A percentile compares a stretch with the other conserved stretches of the same genome.
phyloP scores from a whole-genome alignment of 371 early-diverging fungal species.

The Rhizopus stolonifer region DNA sequence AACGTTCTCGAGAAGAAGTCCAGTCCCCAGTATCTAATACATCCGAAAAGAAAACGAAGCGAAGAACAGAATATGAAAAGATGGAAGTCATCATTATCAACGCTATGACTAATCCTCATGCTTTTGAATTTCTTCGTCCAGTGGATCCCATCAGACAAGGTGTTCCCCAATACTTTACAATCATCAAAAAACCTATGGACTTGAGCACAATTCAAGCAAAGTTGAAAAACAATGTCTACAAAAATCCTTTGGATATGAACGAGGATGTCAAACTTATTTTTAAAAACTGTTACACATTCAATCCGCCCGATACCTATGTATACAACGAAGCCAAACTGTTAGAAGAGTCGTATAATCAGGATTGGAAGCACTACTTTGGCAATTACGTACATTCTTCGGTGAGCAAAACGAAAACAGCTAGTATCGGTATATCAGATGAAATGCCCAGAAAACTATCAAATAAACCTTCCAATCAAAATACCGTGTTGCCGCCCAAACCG shows the following conservation, averaged over 20 bases:
- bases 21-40: neutral
- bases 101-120: conserved; percentile 36
- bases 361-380: conserved; percentile 53
- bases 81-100: conserved; percentile 26
- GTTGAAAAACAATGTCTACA: conserved; percentile 42
- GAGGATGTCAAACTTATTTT: conserved; percentile 52
- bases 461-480: conserved; percentile 1
- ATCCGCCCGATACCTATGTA: conserved; percentile 76
- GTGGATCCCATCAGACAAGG: conserved; percentile 49
- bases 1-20: neutral
- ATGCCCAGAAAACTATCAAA: conserved; percentile 3
- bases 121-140: conserved; percentile 47
- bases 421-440: neutral
- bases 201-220: conserved; percentile 88
- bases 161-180: conserved; percentile 68
- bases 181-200: conserved; percentile 97
- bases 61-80: conserved; percentile 31
- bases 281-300: conserved; percentile 69
- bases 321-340: conserved; percentile 61
- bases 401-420: conserved; percentile 13
- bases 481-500: conserved; percentile 3
- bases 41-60: conserved; percentile 2
- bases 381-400: conserved; percentile 5
- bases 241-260: conserved; percentile 43
- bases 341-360: conserved; percentile 57